Percentiles rank a stretch among this genome's conserved stretches.
Conservation (phyloP, 306 rosid species). For the Vigna reflexopilosa region DNA sequence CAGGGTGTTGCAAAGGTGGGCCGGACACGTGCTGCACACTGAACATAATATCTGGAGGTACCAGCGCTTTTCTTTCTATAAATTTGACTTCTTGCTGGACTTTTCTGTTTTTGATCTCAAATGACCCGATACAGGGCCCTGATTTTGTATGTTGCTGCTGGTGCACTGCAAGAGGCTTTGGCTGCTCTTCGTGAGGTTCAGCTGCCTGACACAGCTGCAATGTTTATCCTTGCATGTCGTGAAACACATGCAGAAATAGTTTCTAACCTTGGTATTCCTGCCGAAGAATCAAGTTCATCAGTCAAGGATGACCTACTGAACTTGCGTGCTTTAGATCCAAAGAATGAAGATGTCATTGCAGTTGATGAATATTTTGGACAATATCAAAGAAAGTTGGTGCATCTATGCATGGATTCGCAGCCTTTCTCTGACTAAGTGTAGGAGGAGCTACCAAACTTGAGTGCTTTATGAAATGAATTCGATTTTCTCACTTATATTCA, state of each 20-base stretch:
- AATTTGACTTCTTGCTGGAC: slow-evolving; percentile 5
- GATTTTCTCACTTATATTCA: slow-evolving; percentile 23
- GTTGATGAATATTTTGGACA: slow-evolving; percentile 82
- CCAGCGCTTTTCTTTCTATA: slow-evolving; percentile 28
- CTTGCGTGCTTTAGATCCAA: slow-evolving; percentile 77
- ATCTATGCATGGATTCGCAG: slow-evolving; percentile 91
- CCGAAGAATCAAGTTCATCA: slow-evolving; percentile 65
- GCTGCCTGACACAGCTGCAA: slow-evolving; percentile 91
- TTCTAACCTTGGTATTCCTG: slow-evolving; percentile 55
- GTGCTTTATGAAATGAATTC: slow-evolving; percentile 8
- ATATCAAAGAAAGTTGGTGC: slow-evolving; percentile 90
- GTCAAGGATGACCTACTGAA: slow-evolving; percentile 53
- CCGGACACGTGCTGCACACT: slow-evolving; percentile 65
- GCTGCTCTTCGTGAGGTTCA: slow-evolving; percentile 93
- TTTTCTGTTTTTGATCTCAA: slow-evolving; percentile 43
- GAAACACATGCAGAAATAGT: slow-evolving; percentile 74
- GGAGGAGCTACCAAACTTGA: not conserved
- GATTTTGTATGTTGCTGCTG: slow-evolving; percentile 91
- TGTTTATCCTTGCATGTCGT: slow-evolving; percentile 95
- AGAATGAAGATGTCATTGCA: slow-evolving; percentile 81
- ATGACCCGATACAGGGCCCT: slow-evolving; percentile 75
- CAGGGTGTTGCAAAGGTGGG: slow-evolving; percentile 99
- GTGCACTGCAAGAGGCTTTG: slow-evolving; percentile 93
- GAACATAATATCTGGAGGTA: slow-evolving; percentile 99
- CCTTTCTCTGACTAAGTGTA: slow-evolving; percentile 68